Percentiles rank a stretch among this genome's conserved stretches.
phyloP scores from a whole-genome alignment of 805 yeast species.

The Barnettozyma sucrosica region DNA sequence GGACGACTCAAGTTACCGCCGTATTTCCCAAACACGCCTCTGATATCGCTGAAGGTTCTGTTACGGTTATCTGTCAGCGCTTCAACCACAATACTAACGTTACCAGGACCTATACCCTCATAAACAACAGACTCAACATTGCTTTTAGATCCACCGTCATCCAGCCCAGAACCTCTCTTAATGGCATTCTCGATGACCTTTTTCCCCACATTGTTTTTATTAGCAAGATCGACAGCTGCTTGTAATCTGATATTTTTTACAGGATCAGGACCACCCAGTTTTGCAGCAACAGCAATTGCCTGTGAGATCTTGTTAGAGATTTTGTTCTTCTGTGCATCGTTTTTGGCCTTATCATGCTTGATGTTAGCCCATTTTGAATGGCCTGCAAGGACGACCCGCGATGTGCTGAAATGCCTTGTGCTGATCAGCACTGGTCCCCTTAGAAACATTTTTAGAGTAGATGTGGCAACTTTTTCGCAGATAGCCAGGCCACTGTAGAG shows the following conservation, averaged over 20 bases:
- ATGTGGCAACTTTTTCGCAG: background rate
- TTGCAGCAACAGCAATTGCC: conserved; percentile 70
- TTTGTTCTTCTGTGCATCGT: conserved; percentile 73
- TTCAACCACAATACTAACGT: conserved; percentile 79
- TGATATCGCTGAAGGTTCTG: conserved; percentile 69
- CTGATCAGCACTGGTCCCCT: background rate
- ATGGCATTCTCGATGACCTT: conserved; percentile 84
- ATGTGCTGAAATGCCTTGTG: conserved; percentile 2
- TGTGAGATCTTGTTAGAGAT: conserved; percentile 66
- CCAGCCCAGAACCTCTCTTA: conserved; percentile 74
- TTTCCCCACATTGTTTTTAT: conserved; percentile 69
- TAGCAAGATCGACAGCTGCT: conserved; percentile 74
- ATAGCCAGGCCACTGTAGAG: background rate
- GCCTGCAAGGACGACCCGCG: conserved; percentile 38
- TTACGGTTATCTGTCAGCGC: conserved; percentile 86
- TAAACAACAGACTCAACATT: conserved; percentile 56
- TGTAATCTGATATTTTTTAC: conserved; percentile 52
- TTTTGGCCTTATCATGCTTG: conserved; percentile 88
- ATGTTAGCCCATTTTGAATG: conserved; percentile 96
- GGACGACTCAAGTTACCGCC: conserved; percentile 66
- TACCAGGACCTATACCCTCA: conserved; percentile 92
- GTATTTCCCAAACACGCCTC: conserved; percentile 66
- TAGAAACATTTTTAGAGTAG: background rate
- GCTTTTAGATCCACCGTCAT: conserved; percentile 37
- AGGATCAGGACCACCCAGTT: conserved; percentile 64